Percentiles rank a stretch among this genome's conserved stretches.
Evolutionary conservation across 208 protist species (phyloP).

Genomic region (Phytomonas sp.): DNA sequence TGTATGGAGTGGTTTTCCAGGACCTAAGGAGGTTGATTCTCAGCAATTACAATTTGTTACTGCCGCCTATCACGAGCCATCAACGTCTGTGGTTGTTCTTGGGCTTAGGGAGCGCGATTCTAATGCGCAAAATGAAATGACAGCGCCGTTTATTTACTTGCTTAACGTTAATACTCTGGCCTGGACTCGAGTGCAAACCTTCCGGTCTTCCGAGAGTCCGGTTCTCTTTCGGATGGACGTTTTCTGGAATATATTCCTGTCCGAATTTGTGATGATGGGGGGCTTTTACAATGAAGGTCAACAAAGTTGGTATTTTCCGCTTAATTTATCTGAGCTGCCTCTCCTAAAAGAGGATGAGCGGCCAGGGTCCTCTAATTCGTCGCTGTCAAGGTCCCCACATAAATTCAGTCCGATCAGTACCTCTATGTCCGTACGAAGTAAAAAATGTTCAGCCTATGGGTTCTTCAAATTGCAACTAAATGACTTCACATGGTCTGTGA

Average conservation of each 20-base stretch:
- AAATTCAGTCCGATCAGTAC: background rate
- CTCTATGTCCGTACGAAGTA: background rate
- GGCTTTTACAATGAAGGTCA: conserved; percentile 56
- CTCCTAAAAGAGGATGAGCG: background rate
- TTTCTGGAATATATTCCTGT: conserved; percentile 62
- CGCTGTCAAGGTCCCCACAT: conserved; percentile 3
- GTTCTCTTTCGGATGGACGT: conserved; percentile 64
- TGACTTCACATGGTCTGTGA: conserved; percentile 72
- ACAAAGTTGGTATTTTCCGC: conserved; percentile 68
- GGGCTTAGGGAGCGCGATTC: conserved; percentile 33
- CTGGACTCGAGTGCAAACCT: conserved; percentile 64
- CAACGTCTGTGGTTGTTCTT: conserved; percentile 49
- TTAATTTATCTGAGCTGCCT: conserved; percentile 26
- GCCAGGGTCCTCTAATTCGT: too few species aligned
- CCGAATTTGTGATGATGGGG: conserved; percentile 43
- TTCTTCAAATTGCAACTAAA: conserved; percentile 60
- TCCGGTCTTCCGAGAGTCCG: conserved; percentile 54
- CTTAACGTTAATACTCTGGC: conserved; percentile 60
- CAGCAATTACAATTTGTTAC: conserved; percentile 70
- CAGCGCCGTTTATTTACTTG: conserved; percentile 45
- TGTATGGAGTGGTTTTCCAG: conserved; percentile 70
- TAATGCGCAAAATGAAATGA: conserved; percentile 12
- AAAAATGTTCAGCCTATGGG: conserved; percentile 25
- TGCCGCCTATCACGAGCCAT: conserved; percentile 32
- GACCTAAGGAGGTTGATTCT: conserved; percentile 47